Evolutionary conservation across 2,329 filamentous ascomycete genomes (phyloP).

Genomic region (Fusarium palustre): DNA sequence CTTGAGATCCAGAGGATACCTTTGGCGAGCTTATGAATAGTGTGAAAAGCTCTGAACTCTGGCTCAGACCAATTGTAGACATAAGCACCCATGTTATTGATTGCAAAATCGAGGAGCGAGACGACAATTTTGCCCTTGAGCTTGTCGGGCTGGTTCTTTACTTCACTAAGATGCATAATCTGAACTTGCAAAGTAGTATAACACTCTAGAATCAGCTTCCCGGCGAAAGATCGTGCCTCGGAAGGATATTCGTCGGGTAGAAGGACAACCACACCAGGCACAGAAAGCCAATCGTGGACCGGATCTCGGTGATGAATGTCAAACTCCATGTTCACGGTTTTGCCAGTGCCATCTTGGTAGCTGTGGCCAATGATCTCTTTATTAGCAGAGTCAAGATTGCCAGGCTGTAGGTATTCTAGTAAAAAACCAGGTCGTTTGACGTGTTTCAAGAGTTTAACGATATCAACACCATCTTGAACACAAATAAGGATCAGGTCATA

Average conservation of each 20-base stretch:
- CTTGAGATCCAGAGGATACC: slow-evolving; percentile 62
- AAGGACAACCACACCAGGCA: slow-evolving; percentile 30
- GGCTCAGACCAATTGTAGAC: slow-evolving; percentile 56
- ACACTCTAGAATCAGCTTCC: slow-evolving; percentile 13
- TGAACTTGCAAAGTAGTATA: slow-evolving; percentile 2
- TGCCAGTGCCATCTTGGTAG: background rate
- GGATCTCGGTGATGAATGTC: slow-evolving; percentile 1
- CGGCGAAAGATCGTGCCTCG: slow-evolving; percentile 20
- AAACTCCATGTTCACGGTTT: slow-evolving; percentile 9
- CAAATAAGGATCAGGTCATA: slow-evolving; percentile 53
- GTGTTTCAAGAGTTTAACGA: slow-evolving; percentile 33
- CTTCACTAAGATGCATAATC: slow-evolving; percentile 14
- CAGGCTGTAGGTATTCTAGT: slow-evolving; percentile 27
- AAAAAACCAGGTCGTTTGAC: slow-evolving; percentile 49
- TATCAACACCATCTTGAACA: slow-evolving; percentile 26
- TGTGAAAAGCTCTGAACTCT: slow-evolving; percentile 57
- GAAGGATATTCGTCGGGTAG: slow-evolving; percentile 27
- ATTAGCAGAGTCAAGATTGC: background rate
- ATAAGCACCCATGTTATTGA: slow-evolving; percentile 40
- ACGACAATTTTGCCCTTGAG: slow-evolving; percentile 53
- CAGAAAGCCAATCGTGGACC: background rate
- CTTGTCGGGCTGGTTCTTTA: slow-evolving; percentile 20
- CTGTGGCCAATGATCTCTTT: slow-evolving; percentile 5
- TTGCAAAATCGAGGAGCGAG: slow-evolving; percentile 60
- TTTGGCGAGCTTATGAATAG: slow-evolving; percentile 52